Evolutionary conservation across 768 basidiomycete genomes (phyloP), one percentile per base, ranked within the genome.

Genomic region (Epithele typhae): DNA sequence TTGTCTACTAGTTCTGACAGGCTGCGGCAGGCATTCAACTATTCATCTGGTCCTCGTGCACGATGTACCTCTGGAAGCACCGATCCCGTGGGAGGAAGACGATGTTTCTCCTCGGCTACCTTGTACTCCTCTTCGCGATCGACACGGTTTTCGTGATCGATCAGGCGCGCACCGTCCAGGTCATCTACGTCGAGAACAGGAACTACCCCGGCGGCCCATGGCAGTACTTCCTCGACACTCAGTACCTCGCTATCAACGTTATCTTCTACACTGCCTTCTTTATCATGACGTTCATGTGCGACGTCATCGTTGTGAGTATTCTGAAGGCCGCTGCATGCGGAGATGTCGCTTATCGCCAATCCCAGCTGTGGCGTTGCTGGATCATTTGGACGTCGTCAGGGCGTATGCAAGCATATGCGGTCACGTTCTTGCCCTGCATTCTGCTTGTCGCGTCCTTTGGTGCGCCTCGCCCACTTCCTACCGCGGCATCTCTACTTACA

Each of bases 331-430:
- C n/a, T n/a, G n/a, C n/a, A n/a, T n/a, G n/a, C n/a, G n/a, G n/a
- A n/a, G n/a, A n/a, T n/a, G n/a, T n/a, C n/a, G n/a, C n/a, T n/a
- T n/a, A n/a, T n/a, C n/a, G n/a, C n/a, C n/a, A n/a, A 21, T 4
- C 39, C 10, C 49, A 72, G 73, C 57, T 75, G 22, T 75, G 72
- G 72, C 62, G 73, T 17, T 75, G 74, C 50, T 72, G 68, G 64
- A 66, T 75, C 11, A 72, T 75, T 21, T 76, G 73, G 70, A 60
- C 63, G 32, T 64, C 65, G 2, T 66, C 65, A 10, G 71, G 70
- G 15, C 55, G 45, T 15, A 17, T 27, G 1, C 46, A 62, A 14
- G 67, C 69, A 5, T 64, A 66, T 50, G 37, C 63, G 3, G 68
- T 67, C 3, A 59, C 64, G 4, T 45, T 59, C 1, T 61, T 76